A percentile compares a stretch with the other conserved stretches of the same genome.
phyloP scores from a whole-genome alignment of 495 filamentous ascomycete species.

The Stereocaulon alpinum region DNA sequence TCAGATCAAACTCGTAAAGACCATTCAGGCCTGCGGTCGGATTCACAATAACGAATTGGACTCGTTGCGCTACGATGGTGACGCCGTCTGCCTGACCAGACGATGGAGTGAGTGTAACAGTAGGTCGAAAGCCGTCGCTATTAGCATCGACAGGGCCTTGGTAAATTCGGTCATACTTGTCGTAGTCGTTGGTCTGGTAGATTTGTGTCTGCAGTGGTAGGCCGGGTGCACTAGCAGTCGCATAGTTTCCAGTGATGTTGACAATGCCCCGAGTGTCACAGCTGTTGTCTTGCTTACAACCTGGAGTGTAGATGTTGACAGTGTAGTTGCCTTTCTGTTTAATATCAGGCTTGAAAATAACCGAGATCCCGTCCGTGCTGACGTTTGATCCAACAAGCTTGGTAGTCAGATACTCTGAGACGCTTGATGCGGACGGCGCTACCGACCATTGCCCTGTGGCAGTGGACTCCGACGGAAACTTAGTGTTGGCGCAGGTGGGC shows the following conservation, averaged over 20 bases:
- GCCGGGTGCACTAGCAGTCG: constrained; percentile 31
- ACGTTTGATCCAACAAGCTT: constrained; percentile 43
- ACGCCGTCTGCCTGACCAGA: constrained; percentile 52
- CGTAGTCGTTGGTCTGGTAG: constrained; percentile 83
- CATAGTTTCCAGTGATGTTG: constrained; percentile 64
- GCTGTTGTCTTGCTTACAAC: constrained; percentile 68
- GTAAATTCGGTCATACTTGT: constrained; percentile 91
- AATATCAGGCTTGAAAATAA: constrained; percentile 76
- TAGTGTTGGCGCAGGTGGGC: constrained; percentile 61
- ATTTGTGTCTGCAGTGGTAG: constrained; percentile 39
- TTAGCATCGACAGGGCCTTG: constrained; percentile 71
- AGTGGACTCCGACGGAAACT: constrained; percentile 53
- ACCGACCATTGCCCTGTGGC: constrained; percentile 63
- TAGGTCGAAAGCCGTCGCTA: constrained; percentile 64
- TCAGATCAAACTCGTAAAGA: constrained; percentile 80
- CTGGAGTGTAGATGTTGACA: constrained; percentile 81
- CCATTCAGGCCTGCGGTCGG: constrained; percentile 73
- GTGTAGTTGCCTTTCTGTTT: constrained; percentile 82
- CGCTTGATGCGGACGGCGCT: constrained; percentile 48
- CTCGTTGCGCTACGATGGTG: constrained; percentile 74
- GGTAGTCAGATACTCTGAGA: constrained; percentile 67
- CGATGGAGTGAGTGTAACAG: constrained; percentile 65
- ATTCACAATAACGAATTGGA: constrained; percentile 63
- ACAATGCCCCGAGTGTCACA: constrained; percentile 67
- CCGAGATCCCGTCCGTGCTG: constrained; percentile 43